These are phyloP conservation scores for Solanum habrochaites DNA, from an alignment of 257 asterid genomes.

Conservation along the genomic window DNA sequence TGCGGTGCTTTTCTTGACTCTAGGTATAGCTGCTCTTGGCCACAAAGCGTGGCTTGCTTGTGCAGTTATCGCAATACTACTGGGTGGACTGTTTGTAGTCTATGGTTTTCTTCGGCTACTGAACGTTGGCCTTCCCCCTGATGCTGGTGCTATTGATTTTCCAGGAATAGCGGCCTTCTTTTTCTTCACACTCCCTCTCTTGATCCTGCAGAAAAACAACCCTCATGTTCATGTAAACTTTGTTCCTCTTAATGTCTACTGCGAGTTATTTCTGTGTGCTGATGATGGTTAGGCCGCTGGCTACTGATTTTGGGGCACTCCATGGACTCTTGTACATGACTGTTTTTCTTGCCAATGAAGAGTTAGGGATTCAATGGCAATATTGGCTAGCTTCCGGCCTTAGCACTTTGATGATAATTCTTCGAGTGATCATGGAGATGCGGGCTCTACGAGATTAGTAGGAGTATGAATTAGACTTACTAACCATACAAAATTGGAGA, in stretches of 20 bases:
- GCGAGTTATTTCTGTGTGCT: neutral
- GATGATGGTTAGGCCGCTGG: no score
- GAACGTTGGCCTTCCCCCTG: no score
- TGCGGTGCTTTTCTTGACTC: neutral
- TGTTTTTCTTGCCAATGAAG: neutral
- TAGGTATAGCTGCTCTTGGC: neutral
- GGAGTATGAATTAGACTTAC: neutral
- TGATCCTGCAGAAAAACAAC: neutral
- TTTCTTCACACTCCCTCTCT: neutral
- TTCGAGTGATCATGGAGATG: neutral
- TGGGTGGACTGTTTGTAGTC: no score
- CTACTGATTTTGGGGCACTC: no score
- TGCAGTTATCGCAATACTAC: no score
- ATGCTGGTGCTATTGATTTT: neutral
- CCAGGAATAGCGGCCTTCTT: neutral
- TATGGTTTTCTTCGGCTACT: no score
- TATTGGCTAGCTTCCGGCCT: neutral
- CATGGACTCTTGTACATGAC: no score
- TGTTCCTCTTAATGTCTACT: neutral
- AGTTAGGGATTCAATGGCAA: neutral
- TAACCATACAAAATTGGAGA: neutral
- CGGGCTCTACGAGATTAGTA: neutral
- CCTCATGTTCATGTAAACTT: neutral
- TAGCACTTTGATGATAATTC: neutral
- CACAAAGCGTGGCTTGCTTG: no score